Conservation (phyloP, 148 eudicot species). For the Dianthus caryophyllus region DNA sequence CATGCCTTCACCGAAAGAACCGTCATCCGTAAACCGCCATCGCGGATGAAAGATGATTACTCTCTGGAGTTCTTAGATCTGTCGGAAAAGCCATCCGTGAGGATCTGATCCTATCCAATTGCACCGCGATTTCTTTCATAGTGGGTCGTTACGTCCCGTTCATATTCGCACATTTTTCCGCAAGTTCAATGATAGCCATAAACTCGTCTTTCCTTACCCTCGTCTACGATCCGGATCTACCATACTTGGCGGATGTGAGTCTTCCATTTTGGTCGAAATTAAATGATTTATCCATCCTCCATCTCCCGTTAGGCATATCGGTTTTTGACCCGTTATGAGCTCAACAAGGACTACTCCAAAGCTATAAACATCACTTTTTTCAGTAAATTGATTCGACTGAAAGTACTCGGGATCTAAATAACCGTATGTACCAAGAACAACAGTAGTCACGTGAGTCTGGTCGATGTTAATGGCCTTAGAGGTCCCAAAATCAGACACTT, state of each 20-base stretch:
- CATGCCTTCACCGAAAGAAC: background rate
- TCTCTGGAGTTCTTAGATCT: slow-evolving; percentile 3
- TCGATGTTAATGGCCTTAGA: slow-evolving; percentile 31
- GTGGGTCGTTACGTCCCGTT: slow-evolving; percentile 26
- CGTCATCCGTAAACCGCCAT: background rate
- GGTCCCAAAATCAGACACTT: slow-evolving; percentile 28
- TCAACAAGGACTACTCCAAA: slow-evolving; percentile 33
- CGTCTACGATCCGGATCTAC: slow-evolving; percentile 19
- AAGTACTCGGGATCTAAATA: slow-evolving; percentile 34
- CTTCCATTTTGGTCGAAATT: slow-evolving; percentile 25
- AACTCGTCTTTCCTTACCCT: slow-evolving; percentile 17
- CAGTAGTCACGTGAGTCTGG: slow-evolving; percentile 33
- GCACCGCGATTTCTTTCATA: slow-evolving; percentile 19
- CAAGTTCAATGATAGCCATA: slow-evolving; percentile 19
- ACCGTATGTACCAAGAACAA: slow-evolving; percentile 29
- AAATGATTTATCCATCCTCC: slow-evolving; percentile 24
- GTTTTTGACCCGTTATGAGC: slow-evolving; percentile 28
- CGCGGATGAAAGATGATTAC: background rate
- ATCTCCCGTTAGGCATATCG: slow-evolving; percentile 10
- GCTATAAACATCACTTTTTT: slow-evolving; percentile 35
- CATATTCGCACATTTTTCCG: slow-evolving; percentile 20
- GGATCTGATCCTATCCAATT: slow-evolving; percentile 22
- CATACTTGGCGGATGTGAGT: slow-evolving; percentile 9
- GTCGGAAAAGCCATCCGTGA: slow-evolving; percentile 1
- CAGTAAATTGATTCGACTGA: slow-evolving; percentile 28